Percentiles rank a stretch among this genome's conserved stretches.
Conservation (phyloP, 257 asterid species). For the Solanum etuberosum region DNA sequence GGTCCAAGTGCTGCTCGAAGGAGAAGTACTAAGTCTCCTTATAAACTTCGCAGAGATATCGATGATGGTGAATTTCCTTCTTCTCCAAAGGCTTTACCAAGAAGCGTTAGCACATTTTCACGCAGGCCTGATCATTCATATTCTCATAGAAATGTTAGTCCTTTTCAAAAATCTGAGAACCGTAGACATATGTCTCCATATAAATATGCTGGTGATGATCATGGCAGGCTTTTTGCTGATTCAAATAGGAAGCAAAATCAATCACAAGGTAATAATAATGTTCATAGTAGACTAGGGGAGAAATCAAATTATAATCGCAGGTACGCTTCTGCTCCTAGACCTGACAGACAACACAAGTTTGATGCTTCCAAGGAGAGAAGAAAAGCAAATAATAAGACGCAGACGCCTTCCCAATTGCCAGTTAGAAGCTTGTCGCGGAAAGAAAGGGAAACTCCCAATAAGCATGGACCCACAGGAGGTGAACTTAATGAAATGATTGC, state of each 20-base stretch:
- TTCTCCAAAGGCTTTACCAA: neutral
- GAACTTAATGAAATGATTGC: slow-evolving; percentile 67
- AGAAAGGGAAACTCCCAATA: slow-evolving; percentile 16
- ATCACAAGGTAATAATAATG: slow-evolving; percentile 7
- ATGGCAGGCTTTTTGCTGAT: neutral
- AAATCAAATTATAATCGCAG: slow-evolving; percentile 22
- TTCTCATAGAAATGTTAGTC: slow-evolving; percentile 16
- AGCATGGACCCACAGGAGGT: slow-evolving; percentile 36
- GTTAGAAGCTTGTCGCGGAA: slow-evolving; percentile 2
- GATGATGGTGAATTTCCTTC: slow-evolving; percentile 1
- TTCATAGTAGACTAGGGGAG: slow-evolving; percentile 10
- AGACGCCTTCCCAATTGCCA: slow-evolving; percentile 6
- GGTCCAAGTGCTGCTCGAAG: slow-evolving; percentile 11
- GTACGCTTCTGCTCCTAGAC: slow-evolving; percentile 45
- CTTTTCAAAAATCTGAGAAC: slow-evolving; percentile 24
- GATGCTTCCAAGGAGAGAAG: slow-evolving; percentile 15
- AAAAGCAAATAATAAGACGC: slow-evolving; percentile 10
- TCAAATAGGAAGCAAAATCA: neutral
- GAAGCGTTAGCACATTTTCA: neutral
- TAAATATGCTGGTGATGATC: slow-evolving; percentile 7
- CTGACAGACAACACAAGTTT: slow-evolving; percentile 6
- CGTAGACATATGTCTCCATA: slow-evolving; percentile 33
- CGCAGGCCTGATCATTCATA: slow-evolving; percentile 3
- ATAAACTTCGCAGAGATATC: slow-evolving; percentile 5
- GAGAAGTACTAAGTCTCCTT: slow-evolving; percentile 32